Percentiles rank a stretch among this genome's conserved stretches.
Conservation (phyloP, 139 green algal species). For the Picochlorum sp. region DNA sequence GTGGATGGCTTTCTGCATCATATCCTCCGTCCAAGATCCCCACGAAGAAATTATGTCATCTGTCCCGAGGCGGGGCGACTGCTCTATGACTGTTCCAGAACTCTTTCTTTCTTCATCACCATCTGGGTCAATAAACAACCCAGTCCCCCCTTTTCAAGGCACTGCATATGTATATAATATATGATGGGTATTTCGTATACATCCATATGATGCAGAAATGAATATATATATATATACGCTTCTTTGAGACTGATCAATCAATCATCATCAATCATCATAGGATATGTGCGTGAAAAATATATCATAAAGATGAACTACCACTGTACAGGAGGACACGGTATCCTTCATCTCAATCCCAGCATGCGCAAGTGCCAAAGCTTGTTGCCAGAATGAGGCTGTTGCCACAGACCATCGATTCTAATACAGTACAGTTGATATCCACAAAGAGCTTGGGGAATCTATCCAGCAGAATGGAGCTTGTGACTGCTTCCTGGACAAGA, state of each 20-base stretch:
- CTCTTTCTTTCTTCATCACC: constrained; percentile 34
- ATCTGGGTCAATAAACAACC: constrained; percentile 59
- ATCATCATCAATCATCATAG: too few species aligned
- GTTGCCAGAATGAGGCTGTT: constrained; percentile 46
- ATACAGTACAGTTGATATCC: constrained; percentile 60
- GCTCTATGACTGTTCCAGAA: constrained; percentile 39
- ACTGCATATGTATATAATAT: not conserved
- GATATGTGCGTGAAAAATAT: too few species aligned
- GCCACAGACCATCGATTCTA: constrained; percentile 57
- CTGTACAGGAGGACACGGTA: constrained; percentile 46
- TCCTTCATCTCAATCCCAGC: constrained; percentile 64
- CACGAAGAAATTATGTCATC: constrained; percentile 38
- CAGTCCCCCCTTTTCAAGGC: constrained; percentile 12
- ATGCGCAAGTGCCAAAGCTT: constrained; percentile 60
- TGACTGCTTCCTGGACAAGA: constrained; percentile 43
- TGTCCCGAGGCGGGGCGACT: constrained; percentile 39
- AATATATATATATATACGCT: too few species aligned
- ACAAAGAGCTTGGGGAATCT: constrained; percentile 59
- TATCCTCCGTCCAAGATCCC: constrained; percentile 35
- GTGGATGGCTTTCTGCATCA: constrained; percentile 40
- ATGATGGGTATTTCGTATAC: not conserved
- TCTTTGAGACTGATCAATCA: too few species aligned
- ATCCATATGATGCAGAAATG: too few species aligned
- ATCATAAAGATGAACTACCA: constrained; percentile 26
- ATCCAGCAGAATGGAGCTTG: constrained; percentile 36